Evolutionary conservation across 495 filamentous ascomycete genomes (phyloP), one percentile per base, ranked within the genome.

Genomic region (Aspergillus coremiiformis): DNA sequence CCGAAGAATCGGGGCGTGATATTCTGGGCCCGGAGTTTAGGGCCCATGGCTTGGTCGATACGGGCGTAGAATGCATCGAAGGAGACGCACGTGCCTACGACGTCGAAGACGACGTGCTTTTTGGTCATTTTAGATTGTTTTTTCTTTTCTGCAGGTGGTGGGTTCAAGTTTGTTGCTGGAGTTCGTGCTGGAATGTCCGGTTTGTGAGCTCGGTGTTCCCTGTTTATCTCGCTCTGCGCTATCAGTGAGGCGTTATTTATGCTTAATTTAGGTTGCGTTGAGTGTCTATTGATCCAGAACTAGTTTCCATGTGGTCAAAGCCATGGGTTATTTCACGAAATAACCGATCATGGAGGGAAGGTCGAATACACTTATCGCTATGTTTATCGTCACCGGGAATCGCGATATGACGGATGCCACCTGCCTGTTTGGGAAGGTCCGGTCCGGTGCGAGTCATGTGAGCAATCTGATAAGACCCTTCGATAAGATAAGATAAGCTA

Each of bases 31-130:
- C 39, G 57, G 7, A 75, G 61, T 39, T 59, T 58, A 15, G 39
- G 11, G 9, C 70, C 69, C 49, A 71, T 52, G 17, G 49, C 41
- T 0, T 23, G 5, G 52, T 67, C 53, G 52, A 72, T 74, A 42
- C 55, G 26, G 22, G 42, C 39, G 55, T 61, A 65, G 55, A 68
- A 72, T 33, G 61, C 63, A 39, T 68, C 64, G 53, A 66, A 73
- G 14, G 69, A 66, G 44, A 73, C 64, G 43, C 66, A 70, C 27
- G 71, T 75, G n/a, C 70, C 71, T 27, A 75, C 67, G 0, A 75
- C 64, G 52, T 75, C 69, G 57, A 75, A 73, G 12, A 73, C 67
- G 52, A 72, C 61, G 49, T 70, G 71, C 22, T 73, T 68, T 42
- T 48, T 33, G 32, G 27, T 4, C 8, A 30, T n/a, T n/a, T n/a